Percentiles rank a stretch among this genome's conserved stretches.
phyloP scores from a whole-genome alignment of 2,329 filamentous ascomycete species.

The Blastomyces silverae region DNA sequence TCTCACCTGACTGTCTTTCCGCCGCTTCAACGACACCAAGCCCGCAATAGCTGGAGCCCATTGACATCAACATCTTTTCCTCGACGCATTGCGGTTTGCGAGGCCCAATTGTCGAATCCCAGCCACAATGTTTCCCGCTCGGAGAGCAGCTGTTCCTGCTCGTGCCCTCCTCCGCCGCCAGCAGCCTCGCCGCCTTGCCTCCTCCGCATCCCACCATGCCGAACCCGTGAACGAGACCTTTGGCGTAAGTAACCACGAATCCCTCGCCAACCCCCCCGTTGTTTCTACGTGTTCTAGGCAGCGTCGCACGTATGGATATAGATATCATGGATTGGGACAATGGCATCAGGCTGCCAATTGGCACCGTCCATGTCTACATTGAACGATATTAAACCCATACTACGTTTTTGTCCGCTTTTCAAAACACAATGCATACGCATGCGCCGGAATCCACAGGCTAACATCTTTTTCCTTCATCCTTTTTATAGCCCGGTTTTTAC shows the following conservation, averaged over 20 bases:
- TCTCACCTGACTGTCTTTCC: slow-evolving; percentile 11
- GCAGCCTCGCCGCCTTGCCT: slow-evolving; percentile 41
- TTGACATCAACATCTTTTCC: background rate
- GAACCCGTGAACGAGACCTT: slow-evolving; percentile 43
- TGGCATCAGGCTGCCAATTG: background rate
- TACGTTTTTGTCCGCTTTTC: background rate
- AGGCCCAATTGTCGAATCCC: slow-evolving; percentile 8
- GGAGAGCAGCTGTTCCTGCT: slow-evolving; percentile 36
- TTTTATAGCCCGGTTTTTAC: slow-evolving; percentile 43
- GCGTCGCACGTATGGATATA: background rate
- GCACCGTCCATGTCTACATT: no score
- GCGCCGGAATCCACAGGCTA: background rate
- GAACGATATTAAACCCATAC: background rate
- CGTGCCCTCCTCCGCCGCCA: slow-evolving; percentile 37
- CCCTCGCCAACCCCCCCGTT: slow-evolving; percentile 2
- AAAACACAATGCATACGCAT: background rate
- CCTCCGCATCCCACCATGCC: slow-evolving; percentile 37
- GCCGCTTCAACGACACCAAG: background rate
- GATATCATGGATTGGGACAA: background rate
- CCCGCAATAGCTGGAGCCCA: background rate
- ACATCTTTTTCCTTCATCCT: background rate
- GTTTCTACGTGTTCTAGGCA: background rate
- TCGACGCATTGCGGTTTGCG: slow-evolving; percentile 11
- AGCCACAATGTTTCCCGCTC: slow-evolving; percentile 37
- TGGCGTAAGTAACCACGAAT: slow-evolving; percentile 35